Evolutionary conservation across 1,284 basidiomycete species (phyloP).

Genomic region (Ganoderma lingzhi): DNA sequence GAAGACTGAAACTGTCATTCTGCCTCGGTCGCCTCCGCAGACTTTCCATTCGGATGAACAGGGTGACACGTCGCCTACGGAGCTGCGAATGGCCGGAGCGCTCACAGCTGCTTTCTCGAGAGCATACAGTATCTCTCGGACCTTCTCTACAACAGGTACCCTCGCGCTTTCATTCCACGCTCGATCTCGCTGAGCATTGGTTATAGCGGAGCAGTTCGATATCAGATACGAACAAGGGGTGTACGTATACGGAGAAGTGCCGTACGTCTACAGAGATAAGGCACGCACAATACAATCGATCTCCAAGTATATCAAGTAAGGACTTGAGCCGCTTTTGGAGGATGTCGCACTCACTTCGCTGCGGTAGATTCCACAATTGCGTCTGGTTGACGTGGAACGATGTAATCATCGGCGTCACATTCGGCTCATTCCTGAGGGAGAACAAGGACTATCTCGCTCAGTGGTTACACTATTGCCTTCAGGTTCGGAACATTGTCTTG

Average conservation of each 20-base stretch:
- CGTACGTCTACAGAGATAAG: slow-evolving; percentile 27
- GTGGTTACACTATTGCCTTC: slow-evolving; percentile 47
- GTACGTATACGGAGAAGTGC: slow-evolving; percentile 26
- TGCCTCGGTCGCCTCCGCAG: neutral
- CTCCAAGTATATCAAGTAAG: slow-evolving; percentile 67
- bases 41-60: neutral
- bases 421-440: slow-evolving; percentile 74
- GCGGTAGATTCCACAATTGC: slow-evolving; percentile 86
- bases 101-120: neutral
- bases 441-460: slow-evolving; percentile 57
- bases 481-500: slow-evolving; percentile 46
- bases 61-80: too few relatives aligned
- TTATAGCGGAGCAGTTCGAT: slow-evolving; percentile 35
- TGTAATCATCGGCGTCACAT: slow-evolving; percentile 79
- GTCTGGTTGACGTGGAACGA: slow-evolving; percentile 95
- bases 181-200: neutral
- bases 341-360: neutral
- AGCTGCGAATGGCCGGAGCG: too few relatives aligned
- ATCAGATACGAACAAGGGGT: slow-evolving; percentile 36
- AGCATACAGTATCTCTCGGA: slow-evolving; percentile 13
- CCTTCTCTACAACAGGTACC: slow-evolving; percentile 28
- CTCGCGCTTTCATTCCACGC: neutral
- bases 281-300: slow-evolving; percentile 31
- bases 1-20: neutral
- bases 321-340: neutral